phyloP scores from a whole-genome alignment of 1,284 basidiomycete genomes.

The Rhodotorula sp. region DNA sequence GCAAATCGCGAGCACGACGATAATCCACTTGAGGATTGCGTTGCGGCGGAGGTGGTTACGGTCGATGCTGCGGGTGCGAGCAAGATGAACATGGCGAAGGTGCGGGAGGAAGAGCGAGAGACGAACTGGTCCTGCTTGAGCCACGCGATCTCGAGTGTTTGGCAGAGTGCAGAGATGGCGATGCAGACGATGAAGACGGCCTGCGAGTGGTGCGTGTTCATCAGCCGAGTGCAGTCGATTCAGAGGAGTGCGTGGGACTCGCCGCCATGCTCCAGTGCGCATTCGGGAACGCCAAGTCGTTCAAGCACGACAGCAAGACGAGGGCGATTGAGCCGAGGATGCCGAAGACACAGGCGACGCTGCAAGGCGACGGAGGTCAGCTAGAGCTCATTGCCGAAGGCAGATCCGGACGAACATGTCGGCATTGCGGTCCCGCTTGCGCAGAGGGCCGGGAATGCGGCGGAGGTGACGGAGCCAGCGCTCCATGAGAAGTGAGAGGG shows the following conservation, averaged over 20 bases:
- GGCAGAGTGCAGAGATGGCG: constrained; percentile 55
- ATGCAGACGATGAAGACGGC: constrained; percentile 54
- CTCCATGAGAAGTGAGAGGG: constrained; percentile 51
- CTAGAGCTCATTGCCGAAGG: not conserved
- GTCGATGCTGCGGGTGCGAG: constrained; percentile 38
- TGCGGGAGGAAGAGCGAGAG: constrained; percentile 22
- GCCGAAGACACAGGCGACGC: constrained; percentile 47
- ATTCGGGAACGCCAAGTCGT: constrained; percentile 45
- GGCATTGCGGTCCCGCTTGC: constrained; percentile 22
- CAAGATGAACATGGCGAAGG: not conserved
- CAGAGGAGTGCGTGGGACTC: not conserved
- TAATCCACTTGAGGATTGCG: constrained; percentile 53
- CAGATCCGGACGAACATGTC: constrained; percentile 45
- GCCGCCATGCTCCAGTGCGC: constrained; percentile 51
- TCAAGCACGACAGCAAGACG: constrained; percentile 49
- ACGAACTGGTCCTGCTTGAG: constrained; percentile 39
- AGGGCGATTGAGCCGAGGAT: constrained; percentile 52
- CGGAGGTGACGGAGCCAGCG: constrained; percentile 55
- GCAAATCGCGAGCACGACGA: constrained; percentile 52
- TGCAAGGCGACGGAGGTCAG: not conserved
- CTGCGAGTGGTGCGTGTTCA: not conserved
- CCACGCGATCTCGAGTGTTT: constrained; percentile 53
- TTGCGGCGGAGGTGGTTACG: constrained; percentile 51
- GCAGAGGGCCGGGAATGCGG: constrained; percentile 53
- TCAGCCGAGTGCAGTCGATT: not conserved